Conservation (phyloP, 2,329 filamentous ascomycete genomes). For the Domatiomyces catenatus region DNA sequence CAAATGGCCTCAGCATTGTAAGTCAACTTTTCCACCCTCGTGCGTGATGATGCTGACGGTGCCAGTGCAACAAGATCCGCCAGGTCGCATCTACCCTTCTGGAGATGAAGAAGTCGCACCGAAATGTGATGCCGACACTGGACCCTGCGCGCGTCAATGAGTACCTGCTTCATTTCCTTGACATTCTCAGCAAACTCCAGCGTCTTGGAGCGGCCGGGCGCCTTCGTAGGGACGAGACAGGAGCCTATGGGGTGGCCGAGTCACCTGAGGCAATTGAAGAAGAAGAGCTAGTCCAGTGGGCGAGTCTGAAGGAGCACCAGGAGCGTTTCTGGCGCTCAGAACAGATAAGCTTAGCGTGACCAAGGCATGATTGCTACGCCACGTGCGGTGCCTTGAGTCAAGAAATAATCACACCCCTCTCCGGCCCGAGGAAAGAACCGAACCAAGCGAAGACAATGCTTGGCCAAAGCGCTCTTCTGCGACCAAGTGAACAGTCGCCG, state of each 20-base stretch:
- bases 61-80: slow-evolving; percentile 63
- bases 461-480: no score
- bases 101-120: slow-evolving; percentile 40
- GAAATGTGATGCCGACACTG: slow-evolving; percentile 29
- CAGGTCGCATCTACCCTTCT: slow-evolving; percentile 70
- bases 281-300: slow-evolving; percentile 61
- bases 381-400: no score
- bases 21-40: slow-evolving; percentile 19
- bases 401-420: no score
- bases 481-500: background rate
- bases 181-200: slow-evolving; percentile 60
- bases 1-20: slow-evolving; percentile 50
- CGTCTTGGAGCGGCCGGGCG: slow-evolving; percentile 28
- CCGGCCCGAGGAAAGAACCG: no score
- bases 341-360: background rate
- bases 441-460: no score
- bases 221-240: slow-evolving; percentile 7
- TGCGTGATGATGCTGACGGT: slow-evolving; percentile 5
- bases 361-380: background rate
- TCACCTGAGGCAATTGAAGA: slow-evolving; percentile 48
- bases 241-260: slow-evolving; percentile 3
- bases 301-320: slow-evolving; percentile 64
- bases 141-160: slow-evolving; percentile 47
- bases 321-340: slow-evolving; percentile 41
- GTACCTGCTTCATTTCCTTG: slow-evolving; percentile 56